Evolutionary conservation across 2,329 filamentous ascomycete genomes (phyloP).

Genomic region (Immersiporthe knoxdaviesiana): DNA sequence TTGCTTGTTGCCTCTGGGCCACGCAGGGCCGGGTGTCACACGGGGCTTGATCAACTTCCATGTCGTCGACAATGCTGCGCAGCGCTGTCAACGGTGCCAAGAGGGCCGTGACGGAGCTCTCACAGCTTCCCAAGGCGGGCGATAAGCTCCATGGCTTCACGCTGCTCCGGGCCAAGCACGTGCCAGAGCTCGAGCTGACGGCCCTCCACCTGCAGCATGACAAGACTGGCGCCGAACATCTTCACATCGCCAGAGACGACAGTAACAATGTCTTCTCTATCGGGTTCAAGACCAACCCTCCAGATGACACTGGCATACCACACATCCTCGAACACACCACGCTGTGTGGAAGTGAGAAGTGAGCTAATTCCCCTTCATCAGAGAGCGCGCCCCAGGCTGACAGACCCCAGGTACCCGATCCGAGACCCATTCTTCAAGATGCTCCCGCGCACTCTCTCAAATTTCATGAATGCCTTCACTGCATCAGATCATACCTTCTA

Average conservation of each 20-base stretch:
- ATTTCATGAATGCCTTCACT: constrained; percentile 99
- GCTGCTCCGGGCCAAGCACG: constrained; percentile 83
- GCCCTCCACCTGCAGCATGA: constrained; percentile 90
- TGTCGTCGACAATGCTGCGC: constrained; percentile 16
- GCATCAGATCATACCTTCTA: constrained; percentile 96
- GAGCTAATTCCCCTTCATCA: constrained; percentile 34
- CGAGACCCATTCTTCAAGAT: constrained; percentile 99
- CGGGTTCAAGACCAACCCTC: constrained; percentile 98
- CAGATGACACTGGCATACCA: constrained; percentile 92
- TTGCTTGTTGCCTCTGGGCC: neutral
- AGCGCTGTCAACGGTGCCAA: constrained; percentile 36
- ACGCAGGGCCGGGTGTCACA: neutral
- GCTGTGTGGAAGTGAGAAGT: constrained; percentile 93
- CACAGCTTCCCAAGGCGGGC: constrained; percentile 76
- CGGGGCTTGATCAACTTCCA: constrained; percentile 1
- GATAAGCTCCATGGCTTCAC: constrained; percentile 94
- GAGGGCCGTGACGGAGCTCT: constrained; percentile 74
- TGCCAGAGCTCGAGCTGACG: constrained; percentile 91
- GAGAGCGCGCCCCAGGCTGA: constrained; percentile 35
- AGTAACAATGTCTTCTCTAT: constrained; percentile 99
- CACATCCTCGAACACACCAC: constrained; percentile 99
- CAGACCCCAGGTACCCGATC: constrained; percentile 77
- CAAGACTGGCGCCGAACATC: constrained; percentile 92
- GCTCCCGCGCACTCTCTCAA: constrained; percentile 95
- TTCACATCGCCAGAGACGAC: constrained; percentile 93